phyloP scores from a whole-genome alignment of 768 basidiomycete genomes.

The Phylloporus sp. region DNA sequence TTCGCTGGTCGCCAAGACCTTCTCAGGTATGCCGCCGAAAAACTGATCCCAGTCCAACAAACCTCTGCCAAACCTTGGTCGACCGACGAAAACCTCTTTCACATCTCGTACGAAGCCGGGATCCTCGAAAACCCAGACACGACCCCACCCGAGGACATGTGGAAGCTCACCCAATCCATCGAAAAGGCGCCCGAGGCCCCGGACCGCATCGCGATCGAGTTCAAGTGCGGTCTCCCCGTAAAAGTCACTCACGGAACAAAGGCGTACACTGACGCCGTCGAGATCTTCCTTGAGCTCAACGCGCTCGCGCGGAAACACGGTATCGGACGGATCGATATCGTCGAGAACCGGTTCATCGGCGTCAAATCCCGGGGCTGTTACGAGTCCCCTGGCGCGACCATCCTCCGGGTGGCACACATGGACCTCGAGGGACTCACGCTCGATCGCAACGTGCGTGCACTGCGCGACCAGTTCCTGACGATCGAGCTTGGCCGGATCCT shows the following conservation, averaged over 20 bases:
- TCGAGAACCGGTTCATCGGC: constrained; percentile 99
- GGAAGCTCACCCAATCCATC: constrained; percentile 89
- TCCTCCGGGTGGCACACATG: constrained; percentile 91
- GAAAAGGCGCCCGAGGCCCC: constrained; percentile 76
- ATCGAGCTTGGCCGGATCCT: constrained; percentile 84
- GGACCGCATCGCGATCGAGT: constrained; percentile 81
- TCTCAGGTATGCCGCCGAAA: constrained; percentile 81
- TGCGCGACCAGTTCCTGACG: constrained; percentile 94
- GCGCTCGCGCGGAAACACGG: constrained; percentile 91
- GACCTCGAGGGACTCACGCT: constrained; percentile 97
- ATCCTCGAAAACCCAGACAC: constrained; percentile 96
- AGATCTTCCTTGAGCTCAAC: constrained; percentile 90
- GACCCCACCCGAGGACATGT: constrained; percentile 96
- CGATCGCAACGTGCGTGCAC: constrained; percentile 91
- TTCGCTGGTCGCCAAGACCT: constrained; percentile 95
- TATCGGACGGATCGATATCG: constrained; percentile 95
- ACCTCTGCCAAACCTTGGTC: constrained; percentile 98
- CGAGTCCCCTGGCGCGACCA: constrained; percentile 95
- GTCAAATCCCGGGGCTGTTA: constrained; percentile 99
- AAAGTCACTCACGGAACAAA: constrained; percentile 62
- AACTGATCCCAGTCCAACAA: constrained; percentile 89
- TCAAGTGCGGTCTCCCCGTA: constrained; percentile 79
- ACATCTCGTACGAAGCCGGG: constrained; percentile 99
- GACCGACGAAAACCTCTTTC: constrained; percentile 99
- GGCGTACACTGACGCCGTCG: constrained; percentile 85